Evolutionary conservation across 257 asterid species (phyloP), one percentile per base, ranked within the genome.

Genomic region (Solanum chiquidenum): DNA sequence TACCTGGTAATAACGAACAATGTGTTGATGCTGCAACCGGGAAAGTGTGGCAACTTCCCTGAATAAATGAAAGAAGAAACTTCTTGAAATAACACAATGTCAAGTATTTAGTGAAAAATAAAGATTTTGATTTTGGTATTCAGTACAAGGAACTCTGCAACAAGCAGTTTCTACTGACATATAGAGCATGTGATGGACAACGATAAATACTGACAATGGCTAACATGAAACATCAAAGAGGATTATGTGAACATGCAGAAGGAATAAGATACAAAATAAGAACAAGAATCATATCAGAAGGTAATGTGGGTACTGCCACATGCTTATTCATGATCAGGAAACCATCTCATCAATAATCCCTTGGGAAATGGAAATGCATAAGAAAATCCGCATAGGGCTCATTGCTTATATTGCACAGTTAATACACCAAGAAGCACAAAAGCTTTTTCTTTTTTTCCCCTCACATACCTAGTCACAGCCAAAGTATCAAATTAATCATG

Each of bases 41-140:
- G 99, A 91, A 90, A 97, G 98, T 31, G 99, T 97, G 46, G 98
- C 97, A 79, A 97, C 99, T 94, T 97, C 99, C 95, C 99, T 97
- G 88, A 27, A 88, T 85, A 87, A 68, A 71, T 84, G 90, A 55
- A 87, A 87, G 79, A 60, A 76, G 21, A 86, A 73, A 46, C 33
- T 90, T 69, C 64, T 46, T n/a, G 37, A 60, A 72, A 42, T 29
- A 80, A 80, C 69, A 29, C 40, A 80, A 46, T 18, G 69, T 46
- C 66, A 80, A 79, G 37, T 86, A 71, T 58, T 46, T 71, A 72
- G 46, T 7, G 21, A 44, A 20, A 42, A 14, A 80, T 9, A 27
- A 46, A 44, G 66, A 44, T 44, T 29, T 31, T 80, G 85, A 52
- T 80, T 49, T 49, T 5, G 9, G 69, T 49, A 80, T 52, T 80